Base-by-base conservation (phyloP, 2,329 filamentous ascomycete species). In the Nemania diffusa region DNA sequence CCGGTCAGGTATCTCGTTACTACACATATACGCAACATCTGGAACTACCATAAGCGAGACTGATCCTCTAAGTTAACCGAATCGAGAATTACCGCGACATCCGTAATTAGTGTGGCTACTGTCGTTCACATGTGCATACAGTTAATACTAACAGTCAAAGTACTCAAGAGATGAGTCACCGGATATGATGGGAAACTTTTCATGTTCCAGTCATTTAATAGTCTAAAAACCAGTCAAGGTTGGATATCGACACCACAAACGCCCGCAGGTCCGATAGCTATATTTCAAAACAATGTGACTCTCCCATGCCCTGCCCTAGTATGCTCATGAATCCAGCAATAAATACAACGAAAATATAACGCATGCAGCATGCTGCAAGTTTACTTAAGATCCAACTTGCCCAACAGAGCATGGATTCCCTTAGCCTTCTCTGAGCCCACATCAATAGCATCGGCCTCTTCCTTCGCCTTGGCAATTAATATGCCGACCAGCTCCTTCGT, bases 401-500 rank as follows among this genome's bases (percentile, higher is more conserved):
- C 88, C 74, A 94, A 76, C 50, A 94, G 92, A 69, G 83, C 85
- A 69, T 88, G 84, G 11, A 93, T 84, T 22, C 87, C 86, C 44
- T 79, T 80, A 24, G 85, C 85, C 76, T 84, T 84, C 1, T 87
- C 86, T 9, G 81, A 81, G 9, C 86, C 88, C 3, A 84, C 82
- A 72, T 93, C 91, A 51, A 94, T 84, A 29, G 87, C 85, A 44
- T 89, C 84, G 9, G 91, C 86, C 76, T 92, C 80, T 68, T 81
- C 83, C 64, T 86, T 82, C n/a, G 92, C 91, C 69, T 90, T 86
- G 65, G 85, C 85, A 48, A 89, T 85, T 70, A 94, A 81, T 51
- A 90, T 86, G 17, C 78, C 75, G 9, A 94, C 79, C 0, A 93
- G 91, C 60, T 87, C 83, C 67, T 89, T 85, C 15, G 92, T 95